phyloP scores from a whole-genome alignment of 2,329 filamentous ascomycete genomes.

The Cladophialophora carrionii region DNA sequence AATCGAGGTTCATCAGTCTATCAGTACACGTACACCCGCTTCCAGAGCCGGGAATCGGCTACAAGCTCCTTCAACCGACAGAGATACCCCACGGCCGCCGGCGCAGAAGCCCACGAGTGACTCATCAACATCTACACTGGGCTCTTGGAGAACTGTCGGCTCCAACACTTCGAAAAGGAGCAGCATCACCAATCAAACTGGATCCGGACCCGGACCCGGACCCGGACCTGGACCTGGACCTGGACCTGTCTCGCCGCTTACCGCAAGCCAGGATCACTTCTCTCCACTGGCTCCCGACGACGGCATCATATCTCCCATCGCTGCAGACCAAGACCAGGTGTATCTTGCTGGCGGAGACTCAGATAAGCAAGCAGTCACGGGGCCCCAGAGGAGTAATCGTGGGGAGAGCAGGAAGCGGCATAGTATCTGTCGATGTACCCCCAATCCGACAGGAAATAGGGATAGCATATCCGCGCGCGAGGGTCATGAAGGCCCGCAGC shows the following conservation, averaged over 20 bases:
- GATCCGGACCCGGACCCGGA: not conserved
- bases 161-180: constrained; percentile 1
- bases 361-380: constrained; percentile 9
- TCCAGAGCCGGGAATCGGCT: not conserved
- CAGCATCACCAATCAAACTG: not conserved
- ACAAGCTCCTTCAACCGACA: not conserved
- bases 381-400: not conserved
- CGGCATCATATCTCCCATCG: constrained; percentile 13
- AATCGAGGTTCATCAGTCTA: constrained; percentile 31
- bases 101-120: constrained; percentile 7
- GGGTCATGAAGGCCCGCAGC: not conserved
- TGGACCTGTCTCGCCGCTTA: constrained; percentile 13
- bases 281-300: constrained; percentile 13
- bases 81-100: not conserved
- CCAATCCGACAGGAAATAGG: not conserved
- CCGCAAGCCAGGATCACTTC: not conserved
- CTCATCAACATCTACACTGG: constrained; percentile 1
- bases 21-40: not conserved
- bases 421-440: not conserved
- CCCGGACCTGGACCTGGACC: not conserved
- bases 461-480: constrained; percentile 17
- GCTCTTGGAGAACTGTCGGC: constrained; percentile 2
- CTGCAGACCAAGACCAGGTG: constrained; percentile 4
- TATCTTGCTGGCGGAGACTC: not conserved
- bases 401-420: not conserved